Evolutionary conservation across 768 basidiomycete genomes (phyloP).

Genomic region (Suillus lakei): DNA sequence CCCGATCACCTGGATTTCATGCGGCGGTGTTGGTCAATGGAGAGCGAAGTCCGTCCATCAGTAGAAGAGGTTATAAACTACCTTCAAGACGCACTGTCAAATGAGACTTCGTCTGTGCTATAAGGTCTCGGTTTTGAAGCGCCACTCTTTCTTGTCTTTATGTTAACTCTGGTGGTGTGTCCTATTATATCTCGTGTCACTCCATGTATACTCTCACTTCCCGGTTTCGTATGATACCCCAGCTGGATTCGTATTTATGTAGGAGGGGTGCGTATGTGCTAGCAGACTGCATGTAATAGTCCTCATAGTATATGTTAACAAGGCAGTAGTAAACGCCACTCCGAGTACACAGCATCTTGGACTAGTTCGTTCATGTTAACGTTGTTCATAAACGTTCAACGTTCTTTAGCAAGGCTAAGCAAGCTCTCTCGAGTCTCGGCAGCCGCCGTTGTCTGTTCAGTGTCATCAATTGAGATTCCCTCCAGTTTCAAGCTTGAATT

Average conservation of each 20-base stretch:
- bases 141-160: too few species aligned
- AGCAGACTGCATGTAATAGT: background rate
- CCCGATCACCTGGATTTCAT: constrained; percentile 24
- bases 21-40: constrained; percentile 32
- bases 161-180: background rate
- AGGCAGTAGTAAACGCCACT: background rate
- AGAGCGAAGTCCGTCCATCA: constrained; percentile 1
- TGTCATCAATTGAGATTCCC: too few species aligned
- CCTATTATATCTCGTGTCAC: background rate
- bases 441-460: too few species aligned
- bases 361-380: background rate
- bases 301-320: background rate
- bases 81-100: background rate
- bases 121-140: background rate
- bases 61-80: background rate
- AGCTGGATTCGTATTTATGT: background rate
- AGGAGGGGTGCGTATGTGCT: background rate
- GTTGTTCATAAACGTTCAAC: background rate
- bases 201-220: background rate
- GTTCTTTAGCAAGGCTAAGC: too few species aligned
- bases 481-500: too few species aligned
- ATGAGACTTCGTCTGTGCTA: background rate
- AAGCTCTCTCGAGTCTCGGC: too few species aligned
- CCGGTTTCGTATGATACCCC: background rate
- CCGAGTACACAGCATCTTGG: background rate